Evolutionary conservation across 495 filamentous ascomycete genomes (phyloP).

Genomic region (Neurospora sp.): DNA sequence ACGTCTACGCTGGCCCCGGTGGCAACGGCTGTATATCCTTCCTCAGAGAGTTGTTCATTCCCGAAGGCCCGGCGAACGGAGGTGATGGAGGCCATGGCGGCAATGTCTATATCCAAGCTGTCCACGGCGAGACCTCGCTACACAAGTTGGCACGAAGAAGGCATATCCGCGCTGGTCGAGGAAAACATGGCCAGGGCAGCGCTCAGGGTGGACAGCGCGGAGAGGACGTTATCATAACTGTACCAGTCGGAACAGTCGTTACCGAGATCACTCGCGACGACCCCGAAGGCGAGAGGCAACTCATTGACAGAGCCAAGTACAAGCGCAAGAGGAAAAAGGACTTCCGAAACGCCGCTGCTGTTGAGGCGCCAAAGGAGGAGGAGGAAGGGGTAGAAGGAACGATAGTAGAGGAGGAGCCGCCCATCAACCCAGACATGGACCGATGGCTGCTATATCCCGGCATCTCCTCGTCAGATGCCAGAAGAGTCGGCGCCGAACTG

Average conservation of each 20-base stretch:
- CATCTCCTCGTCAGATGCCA: slow-evolving; percentile 54
- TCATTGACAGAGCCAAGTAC: slow-evolving; percentile 1
- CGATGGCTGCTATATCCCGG: slow-evolving; percentile 83
- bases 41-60: slow-evolving; percentile 76
- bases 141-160: slow-evolving; percentile 81
- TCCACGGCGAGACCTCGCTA: slow-evolving; percentile 78
- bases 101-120: slow-evolving; percentile 87
- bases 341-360: slow-evolving; percentile 14
- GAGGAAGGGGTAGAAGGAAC: slow-evolving; percentile 19
- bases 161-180: slow-evolving; percentile 64
- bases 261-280: slow-evolving; percentile 70
- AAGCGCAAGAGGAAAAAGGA: slow-evolving; percentile 19
- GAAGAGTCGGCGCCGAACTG: slow-evolving; percentile 39
- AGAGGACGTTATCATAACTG: slow-evolving; percentile 75
- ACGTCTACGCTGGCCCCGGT: slow-evolving; percentile 64
- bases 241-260: slow-evolving; percentile 87
- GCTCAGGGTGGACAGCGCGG: slow-evolving; percentile 69
- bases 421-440: slow-evolving; percentile 37
- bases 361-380: slow-evolving; percentile 11
- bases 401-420: slow-evolving; percentile 4
- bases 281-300: slow-evolving; percentile 56
- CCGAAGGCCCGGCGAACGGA: slow-evolving; percentile 88
- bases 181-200: slow-evolving; percentile 80
- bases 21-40: slow-evolving; percentile 93
- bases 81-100: slow-evolving; percentile 90